Evolutionary conservation across 805 yeast species (phyloP).

Genomic region (Ogataea zsoltii): DNA sequence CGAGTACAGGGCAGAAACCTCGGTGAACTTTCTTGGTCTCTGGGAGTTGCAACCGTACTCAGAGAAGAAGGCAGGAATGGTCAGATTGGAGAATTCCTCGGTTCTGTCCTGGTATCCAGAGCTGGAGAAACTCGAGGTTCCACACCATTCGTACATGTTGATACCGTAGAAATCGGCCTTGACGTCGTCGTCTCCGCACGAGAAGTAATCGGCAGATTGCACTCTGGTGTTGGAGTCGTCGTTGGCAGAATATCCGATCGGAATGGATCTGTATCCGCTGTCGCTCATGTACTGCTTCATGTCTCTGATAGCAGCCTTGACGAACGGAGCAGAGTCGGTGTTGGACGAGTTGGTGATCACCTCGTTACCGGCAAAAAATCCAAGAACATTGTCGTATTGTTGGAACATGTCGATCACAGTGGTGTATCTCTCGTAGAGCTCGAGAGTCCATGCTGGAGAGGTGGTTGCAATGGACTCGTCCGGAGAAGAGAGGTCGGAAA

Average conservation of each 20-base stretch:
- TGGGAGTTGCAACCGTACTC: conserved; percentile 85
- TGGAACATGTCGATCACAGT: conserved; percentile 79
- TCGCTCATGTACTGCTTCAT: conserved; percentile 70
- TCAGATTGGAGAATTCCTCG: conserved; percentile 65
- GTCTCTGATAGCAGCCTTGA: conserved; percentile 95
- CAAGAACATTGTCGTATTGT: conserved; percentile 77
- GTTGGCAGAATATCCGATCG: conserved; percentile 92
- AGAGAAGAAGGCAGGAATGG: conserved; percentile 82
- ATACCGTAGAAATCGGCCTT: conserved; percentile 80
- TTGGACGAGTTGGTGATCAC: conserved; percentile 82
- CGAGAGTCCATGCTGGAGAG: conserved; percentile 75
- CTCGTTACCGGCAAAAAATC: conserved; percentile 98
- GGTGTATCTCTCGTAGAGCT: conserved; percentile 73
- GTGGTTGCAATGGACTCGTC: conserved; percentile 72
- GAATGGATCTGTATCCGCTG: conserved; percentile 71
- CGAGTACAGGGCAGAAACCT: conserved; percentile 66
- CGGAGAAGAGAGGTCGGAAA: conserved; percentile 91
- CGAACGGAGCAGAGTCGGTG: conserved; percentile 89
- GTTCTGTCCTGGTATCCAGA: conserved; percentile 78
- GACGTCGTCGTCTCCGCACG: conserved; percentile 71
- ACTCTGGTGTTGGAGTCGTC: conserved; percentile 84
- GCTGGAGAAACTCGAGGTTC: conserved; percentile 52
- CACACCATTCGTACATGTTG: conserved; percentile 91
- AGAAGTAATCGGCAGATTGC: conserved; percentile 77
- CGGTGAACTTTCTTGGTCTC: conserved; percentile 75